Percentiles rank a stretch among this genome's conserved stretches.
phyloP scores from a whole-genome alignment of 2,329 filamentous ascomycete genomes.

The Alternaria triticimaculans region DNA sequence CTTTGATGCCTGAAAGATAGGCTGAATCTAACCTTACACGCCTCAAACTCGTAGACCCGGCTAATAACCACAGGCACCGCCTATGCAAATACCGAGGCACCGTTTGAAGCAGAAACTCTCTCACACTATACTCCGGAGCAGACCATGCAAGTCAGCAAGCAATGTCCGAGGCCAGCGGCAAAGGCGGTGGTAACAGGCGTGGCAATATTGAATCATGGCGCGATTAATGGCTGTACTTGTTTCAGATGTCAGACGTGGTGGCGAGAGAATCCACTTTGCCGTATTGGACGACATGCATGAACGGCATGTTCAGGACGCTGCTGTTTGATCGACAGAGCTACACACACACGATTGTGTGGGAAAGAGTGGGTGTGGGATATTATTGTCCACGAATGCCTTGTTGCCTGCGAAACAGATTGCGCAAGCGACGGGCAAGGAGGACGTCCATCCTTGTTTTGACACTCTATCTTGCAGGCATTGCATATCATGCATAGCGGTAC shows the following conservation, averaged over 20 bases:
- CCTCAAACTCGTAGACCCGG: not conserved
- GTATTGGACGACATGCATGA: slow-evolving; percentile 12
- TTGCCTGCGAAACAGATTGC: slow-evolving; percentile 10
- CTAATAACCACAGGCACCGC: slow-evolving; percentile 1
- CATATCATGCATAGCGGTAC: not conserved
- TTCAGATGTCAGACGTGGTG: slow-evolving; percentile 12
- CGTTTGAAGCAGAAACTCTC: not conserved
- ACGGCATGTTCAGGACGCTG: slow-evolving; percentile 11
- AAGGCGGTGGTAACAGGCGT: not conserved
- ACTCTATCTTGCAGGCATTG: not conserved
- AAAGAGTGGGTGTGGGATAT: slow-evolving; percentile 1
- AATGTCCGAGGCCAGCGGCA: slow-evolving; percentile 6
- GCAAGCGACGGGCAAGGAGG: slow-evolving; percentile 8
- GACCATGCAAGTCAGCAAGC: slow-evolving; percentile 3
- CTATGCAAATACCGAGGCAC: not conserved
- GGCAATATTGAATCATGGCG: slow-evolving; percentile 2
- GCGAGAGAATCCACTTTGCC: slow-evolving; percentile 7
- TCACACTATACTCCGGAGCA: not conserved
- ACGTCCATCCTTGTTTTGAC: not conserved
- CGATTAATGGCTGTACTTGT: slow-evolving; percentile 1
- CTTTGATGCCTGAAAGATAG: slow-evolving; percentile 7
- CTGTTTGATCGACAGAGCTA: slow-evolving; percentile 11
- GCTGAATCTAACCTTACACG: not conserved
- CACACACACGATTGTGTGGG: slow-evolving; percentile 9
- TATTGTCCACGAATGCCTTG: slow-evolving; percentile 11